Base-by-base conservation (phyloP, 495 filamentous ascomycete species). In the Mycothermus thermophilus region DNA sequence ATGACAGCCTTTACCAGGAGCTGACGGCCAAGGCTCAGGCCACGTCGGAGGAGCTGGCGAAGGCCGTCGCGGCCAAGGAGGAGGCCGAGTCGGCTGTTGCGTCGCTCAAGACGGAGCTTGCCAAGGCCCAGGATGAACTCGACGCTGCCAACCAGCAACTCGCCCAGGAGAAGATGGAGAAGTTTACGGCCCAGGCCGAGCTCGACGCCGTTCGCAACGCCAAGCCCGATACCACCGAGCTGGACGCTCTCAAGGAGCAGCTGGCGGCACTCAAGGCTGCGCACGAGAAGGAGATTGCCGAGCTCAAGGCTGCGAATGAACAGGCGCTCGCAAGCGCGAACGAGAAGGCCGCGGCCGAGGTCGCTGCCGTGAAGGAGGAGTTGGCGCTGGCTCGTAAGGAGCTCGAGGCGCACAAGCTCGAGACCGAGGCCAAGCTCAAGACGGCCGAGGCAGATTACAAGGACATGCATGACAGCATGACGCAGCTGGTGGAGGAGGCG, bases 391-490 rank as follows among this genome's bases (percentile, higher is more conserved):
- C 54, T 2, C 46, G 59, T 38, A 63, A 67, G 41, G 63, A 67
- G 23, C 48, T 67, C 1, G 60, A 67, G 34, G 58, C 60, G n/a
- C 48, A 55, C 38, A 52, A 52, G 54, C 49, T 57, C 8, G 58
- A 60, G 29, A 50, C 53, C 18, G 54, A 60, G 13, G 55, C 57
- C 8, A 62, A 57, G 41, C 38, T 53, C 16, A 63, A 66, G 55
- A 67, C 59, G 14, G 56, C 62, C 14, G 52, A 63, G 49, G 56
- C 64, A 16, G 69, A 74, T 44, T 72, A 69, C 49, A 63, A 67
- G 43, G 64, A 67, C 37, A 64, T 72, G 63, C 66, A 74, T 37
- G 65, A 71, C 15, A 69, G 62, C 36, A 50, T 72, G 53, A 62
- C 59, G 7, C 42, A 56, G 41, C 49, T 68, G 30, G 57, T 64